Percentiles rank a stretch among this genome's conserved stretches.
These are phyloP conservation scores for Fennellomyces sp. DNA, from an alignment of 371 early-diverging fungal genomes.

Conservation along the genomic window DNA sequence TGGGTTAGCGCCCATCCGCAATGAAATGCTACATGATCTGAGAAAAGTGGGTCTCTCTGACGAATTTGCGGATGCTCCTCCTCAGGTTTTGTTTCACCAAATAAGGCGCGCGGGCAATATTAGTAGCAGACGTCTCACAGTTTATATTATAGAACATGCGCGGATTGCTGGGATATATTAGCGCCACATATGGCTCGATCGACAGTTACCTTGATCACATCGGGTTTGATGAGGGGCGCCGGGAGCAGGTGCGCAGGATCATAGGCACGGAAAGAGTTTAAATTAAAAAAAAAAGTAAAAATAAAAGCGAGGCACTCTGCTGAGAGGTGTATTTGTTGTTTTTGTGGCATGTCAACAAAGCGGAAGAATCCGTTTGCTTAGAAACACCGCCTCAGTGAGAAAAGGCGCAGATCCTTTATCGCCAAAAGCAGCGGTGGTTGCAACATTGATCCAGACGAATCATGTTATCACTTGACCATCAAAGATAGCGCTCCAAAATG, in stretches of 20 bases:
- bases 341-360: conserved; percentile 3
- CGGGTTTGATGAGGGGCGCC: conserved; percentile 33
- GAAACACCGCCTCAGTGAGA: no score
- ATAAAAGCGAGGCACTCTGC: no score
- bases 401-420: no score
- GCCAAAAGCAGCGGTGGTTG: no score
- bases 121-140: not conserved
- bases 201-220: conserved; percentile 29
- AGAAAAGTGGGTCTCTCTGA: conserved; percentile 53
- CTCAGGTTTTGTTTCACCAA: conserved; percentile 31
- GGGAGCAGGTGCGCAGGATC: conserved; percentile 36
- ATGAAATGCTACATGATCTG: conserved; percentile 53
- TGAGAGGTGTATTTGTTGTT: not conserved
- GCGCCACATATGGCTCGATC: conserved; percentile 36
- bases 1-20: conserved; percentile 47
- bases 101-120: not conserved
- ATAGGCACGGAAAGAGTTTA: conserved; percentile 9
- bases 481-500: no score
- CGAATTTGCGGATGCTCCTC: conserved; percentile 60
- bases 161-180: conserved; percentile 28
- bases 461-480: no score
- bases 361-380: not conserved
- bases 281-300: not conserved
- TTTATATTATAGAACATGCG: conserved; percentile 30
- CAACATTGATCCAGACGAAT: no score